Evolutionary conservation across 2,329 filamentous ascomycete genomes (phyloP), one percentile per base, ranked within the genome.

Genomic region (Alternaria brassicicola): DNA sequence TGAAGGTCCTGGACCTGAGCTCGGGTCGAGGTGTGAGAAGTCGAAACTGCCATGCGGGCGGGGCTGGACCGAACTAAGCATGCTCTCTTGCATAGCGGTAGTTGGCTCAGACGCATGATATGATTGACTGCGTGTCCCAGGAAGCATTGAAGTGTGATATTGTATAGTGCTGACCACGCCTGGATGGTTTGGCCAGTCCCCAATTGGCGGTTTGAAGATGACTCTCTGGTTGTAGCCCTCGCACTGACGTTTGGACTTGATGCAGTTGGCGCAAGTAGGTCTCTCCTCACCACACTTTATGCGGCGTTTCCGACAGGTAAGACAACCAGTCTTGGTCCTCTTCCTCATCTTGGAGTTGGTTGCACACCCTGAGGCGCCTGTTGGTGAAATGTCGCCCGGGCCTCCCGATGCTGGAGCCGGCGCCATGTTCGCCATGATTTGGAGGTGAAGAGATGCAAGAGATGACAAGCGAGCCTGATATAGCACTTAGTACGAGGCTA

Each of bases 201-300:
- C 82, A 51, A 87, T 86, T 56, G 89, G 88, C 49, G 91, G 85
- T 74, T 92, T 94, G 83, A 94, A 95, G 58, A 92, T 83, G 52
- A 95, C 88, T 45, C 89, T 86, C 75, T 92, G 89, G 66, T 88
- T 92, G 76, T 95, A 95, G 52, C 92, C 92, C 76, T 95, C 91
- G 75, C 92, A 96, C 65, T 88, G 83, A 13, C 92, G 85, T 77
- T 93, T 94, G 17, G 91, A 94, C 73, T 94, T 95, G 79, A 90
- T 87, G 78, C 92, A 96, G 72, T 96, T 96, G 71, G 85, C 88
- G 78, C 92, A 95, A 26, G 85, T 89, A 25, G 92, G 92, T 48
- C 89, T 86, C 70, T 92, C 91, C 76, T 98, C 95, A 62, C 95
- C 95, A 77, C 95, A 99, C 79, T 98, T 99, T 78, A 99, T 98